Evolutionary conservation across 768 basidiomycete species (phyloP), one percentile per base, ranked within the genome.

Genomic region (Tephrocybe sp.): DNA sequence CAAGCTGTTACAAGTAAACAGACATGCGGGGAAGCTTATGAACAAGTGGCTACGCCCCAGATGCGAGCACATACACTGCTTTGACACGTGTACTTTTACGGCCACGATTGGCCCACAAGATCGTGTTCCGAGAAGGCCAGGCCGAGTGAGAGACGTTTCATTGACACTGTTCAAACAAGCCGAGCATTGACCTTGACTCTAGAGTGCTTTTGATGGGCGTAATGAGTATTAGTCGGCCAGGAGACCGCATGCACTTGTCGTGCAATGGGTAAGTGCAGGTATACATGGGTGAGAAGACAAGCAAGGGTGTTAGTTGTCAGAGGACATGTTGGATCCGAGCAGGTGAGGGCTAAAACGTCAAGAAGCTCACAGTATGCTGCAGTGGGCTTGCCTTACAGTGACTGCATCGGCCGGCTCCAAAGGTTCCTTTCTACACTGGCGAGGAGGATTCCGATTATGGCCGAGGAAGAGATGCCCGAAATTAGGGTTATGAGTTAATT

Each of bases 401-500:
- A 27, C 18, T 42, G 42, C 42, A 12, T 49, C 46, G 45, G 52
- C 25, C 41, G 52, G 46, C 41, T 51, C 50, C 30, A 34, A 21
- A 4, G 24, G 16, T 24, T 15, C 16, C 23, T 33, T 3, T 22
- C 16, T 5, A 4, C 19, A 11, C 11, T 29, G 27, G 41, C 2
- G 42, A 45, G 22, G 19, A 41, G 21, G 23, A 21, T 15, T 37
- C 54, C 54, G 50, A 52, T 45, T 45, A 45, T 30, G 24, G 30
- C 49, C 49, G 42, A 51, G 18, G 24, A n/a, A 19, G 36, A 21
- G 27, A n/a, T 45, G 37, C 38, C 48, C 42, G 29, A 49, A 34
- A 49, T 25, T 47, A 46, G 48, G 49, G 48, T 49, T 56, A 50
- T 45, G 52, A n/a, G n/a, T n/a, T n/a, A n/a, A 50, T 43, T 45